Percentiles rank a stretch among this genome's conserved stretches.
Evolutionary conservation across 2,329 filamentous ascomycete species (phyloP).

Genomic region (Triangularia setosa): DNA sequence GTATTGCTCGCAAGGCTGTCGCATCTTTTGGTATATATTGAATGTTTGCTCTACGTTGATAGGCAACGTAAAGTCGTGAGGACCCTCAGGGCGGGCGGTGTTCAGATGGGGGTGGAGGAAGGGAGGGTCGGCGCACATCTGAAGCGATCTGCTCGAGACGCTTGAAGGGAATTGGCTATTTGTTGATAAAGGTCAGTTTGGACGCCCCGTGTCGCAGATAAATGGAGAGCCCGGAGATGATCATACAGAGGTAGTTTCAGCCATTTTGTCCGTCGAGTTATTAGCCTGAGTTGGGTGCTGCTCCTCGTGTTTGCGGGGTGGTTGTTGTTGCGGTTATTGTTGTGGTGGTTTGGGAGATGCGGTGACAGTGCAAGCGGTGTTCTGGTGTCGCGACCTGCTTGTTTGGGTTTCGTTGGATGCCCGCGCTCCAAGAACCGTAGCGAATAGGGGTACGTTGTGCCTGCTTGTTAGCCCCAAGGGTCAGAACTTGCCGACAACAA

Average conservation of each 20-base stretch:
- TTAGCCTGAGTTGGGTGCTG: slow-evolving; percentile 4
- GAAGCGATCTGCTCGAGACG: slow-evolving; percentile 81
- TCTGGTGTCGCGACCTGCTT: not conserved
- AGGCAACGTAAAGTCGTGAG: not conserved
- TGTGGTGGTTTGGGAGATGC: not conserved
- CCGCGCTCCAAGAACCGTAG: not conserved
- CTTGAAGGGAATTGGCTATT: slow-evolving; percentile 69
- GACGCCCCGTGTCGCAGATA: not conserved
- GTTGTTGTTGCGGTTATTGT: not conserved
- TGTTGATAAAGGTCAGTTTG: slow-evolving; percentile 12
- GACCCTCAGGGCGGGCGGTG: not conserved
- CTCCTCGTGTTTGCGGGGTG: not conserved
- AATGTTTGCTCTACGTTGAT: not conserved
- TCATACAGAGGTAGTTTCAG: slow-evolving; percentile 25
- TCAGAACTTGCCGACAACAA: not conserved
- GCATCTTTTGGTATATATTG: not conserved
- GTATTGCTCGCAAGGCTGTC: not conserved
- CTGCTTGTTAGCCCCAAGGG: not conserved
- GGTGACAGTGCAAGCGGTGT: not conserved
- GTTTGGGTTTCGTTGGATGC: slow-evolving; percentile 6
- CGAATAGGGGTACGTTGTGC: slow-evolving; percentile 5
- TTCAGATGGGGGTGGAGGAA: not conserved
- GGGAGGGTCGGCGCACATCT: slow-evolving; percentile 56
- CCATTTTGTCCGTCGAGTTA: slow-evolving; percentile 16
- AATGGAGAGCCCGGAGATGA: not conserved